Conservation (phyloP, 1,284 basidiomycete genomes). For the Sparassis latifolia region DNA sequence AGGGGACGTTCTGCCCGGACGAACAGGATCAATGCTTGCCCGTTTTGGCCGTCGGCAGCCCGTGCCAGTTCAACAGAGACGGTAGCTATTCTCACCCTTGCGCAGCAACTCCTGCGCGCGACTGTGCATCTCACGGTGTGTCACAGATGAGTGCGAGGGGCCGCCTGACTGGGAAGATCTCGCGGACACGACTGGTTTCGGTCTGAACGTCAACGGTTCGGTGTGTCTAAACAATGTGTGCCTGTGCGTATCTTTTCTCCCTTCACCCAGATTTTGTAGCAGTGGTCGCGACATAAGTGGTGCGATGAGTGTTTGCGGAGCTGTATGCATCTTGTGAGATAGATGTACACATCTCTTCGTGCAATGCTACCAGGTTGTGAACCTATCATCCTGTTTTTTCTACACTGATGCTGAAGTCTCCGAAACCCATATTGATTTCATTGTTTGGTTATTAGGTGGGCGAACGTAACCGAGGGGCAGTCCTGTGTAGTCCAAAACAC, state of each 20-base stretch:
- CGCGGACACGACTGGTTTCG: constrained; percentile 47
- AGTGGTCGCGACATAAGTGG: background rate
- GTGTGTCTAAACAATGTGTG: constrained; percentile 77
- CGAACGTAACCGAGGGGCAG: constrained; percentile 61
- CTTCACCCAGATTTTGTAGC: background rate
- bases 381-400: too few species aligned
- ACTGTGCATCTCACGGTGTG: too few species aligned
- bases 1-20: constrained; percentile 76
- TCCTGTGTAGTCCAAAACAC: constrained; percentile 75
- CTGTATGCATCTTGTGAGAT: background rate
- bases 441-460: constrained; percentile 43
- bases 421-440: too few species aligned
- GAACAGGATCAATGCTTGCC: constrained; percentile 69
- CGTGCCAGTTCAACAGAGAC: constrained; percentile 85
- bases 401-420: too few species aligned
- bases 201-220: constrained; percentile 74
- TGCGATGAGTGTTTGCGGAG: too few species aligned
- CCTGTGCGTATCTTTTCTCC: constrained; percentile 48
- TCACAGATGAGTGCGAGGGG: constrained; percentile 66
- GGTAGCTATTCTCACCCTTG: constrained; percentile 38
- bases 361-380: background rate
- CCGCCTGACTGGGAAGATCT: constrained; percentile 62
- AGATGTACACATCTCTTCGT: background rate
- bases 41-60: constrained; percentile 52
- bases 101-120: background rate